A percentile compares a stretch with the other conserved stretches of the same genome.
Conservation (phyloP, 805 yeast species). For the Candida schatavii region DNA sequence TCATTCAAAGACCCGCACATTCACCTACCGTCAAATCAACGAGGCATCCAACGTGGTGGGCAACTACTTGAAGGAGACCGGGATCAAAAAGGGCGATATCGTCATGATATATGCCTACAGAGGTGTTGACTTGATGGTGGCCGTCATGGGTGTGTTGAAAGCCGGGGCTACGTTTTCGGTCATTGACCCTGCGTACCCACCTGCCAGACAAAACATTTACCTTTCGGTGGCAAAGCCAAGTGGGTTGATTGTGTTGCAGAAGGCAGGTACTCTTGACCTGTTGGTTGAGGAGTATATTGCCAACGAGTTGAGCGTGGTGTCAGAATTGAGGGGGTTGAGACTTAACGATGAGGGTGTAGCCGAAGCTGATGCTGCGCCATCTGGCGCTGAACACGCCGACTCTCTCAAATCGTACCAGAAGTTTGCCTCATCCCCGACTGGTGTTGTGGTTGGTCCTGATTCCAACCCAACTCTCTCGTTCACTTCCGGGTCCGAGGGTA, state of each 20-base stretch:
- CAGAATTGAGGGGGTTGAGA: slow-evolving; percentile 75
- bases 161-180: slow-evolving; percentile 99
- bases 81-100: slow-evolving; percentile 87
- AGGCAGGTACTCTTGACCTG: slow-evolving; percentile 81
- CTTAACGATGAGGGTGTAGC: slow-evolving; percentile 67
- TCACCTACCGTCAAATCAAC: slow-evolving; percentile 84
- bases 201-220: slow-evolving; percentile 93
- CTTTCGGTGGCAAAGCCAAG: slow-evolving; percentile 89
- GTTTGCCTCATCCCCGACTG: slow-evolving; percentile 61
- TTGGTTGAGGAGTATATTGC: slow-evolving; percentile 76
- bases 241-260: slow-evolving; percentile 84
- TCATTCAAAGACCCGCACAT: slow-evolving; percentile 57
- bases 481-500: slow-evolving; percentile 97
- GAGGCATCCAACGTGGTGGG: slow-evolving; percentile 93
- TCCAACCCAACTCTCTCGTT: slow-evolving; percentile 94
- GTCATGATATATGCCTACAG: slow-evolving; percentile 98
- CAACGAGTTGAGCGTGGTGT: slow-evolving; percentile 66
- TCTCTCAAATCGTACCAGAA: slow-evolving; percentile 46
- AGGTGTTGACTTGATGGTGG: slow-evolving; percentile 94
- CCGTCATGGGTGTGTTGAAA: slow-evolving; percentile 95
- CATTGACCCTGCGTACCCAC: slow-evolving; percentile 98
- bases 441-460: slow-evolving; percentile 95
- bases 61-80: slow-evolving; percentile 75
- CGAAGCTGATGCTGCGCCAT: slow-evolving; percentile 4
- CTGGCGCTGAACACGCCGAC: slow-evolving; percentile 30